These are phyloP conservation scores for Xylaria telfairii DNA, from an alignment of 495 filamentous ascomycete species.

Conservation along the genomic window DNA sequence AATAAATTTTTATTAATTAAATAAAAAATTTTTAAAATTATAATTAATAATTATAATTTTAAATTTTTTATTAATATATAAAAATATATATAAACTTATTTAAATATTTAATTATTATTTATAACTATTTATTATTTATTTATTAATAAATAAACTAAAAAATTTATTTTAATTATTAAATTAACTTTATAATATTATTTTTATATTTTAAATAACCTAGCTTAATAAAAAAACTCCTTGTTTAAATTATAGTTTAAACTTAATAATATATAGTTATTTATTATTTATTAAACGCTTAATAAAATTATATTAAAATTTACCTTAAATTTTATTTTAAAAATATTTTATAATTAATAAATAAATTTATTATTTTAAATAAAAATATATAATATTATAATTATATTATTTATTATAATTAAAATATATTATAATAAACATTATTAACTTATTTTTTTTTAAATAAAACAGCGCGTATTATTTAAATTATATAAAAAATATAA, in stretches of 20 bases:
- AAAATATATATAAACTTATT: background rate
- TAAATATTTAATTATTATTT: background rate
- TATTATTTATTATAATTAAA: constrained; percentile 14
- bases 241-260: constrained; percentile 12
- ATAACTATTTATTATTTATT: constrained; percentile 8
- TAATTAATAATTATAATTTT: background rate
- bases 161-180: constrained; percentile 18
- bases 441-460: constrained; percentile 16
- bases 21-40: constrained; percentile 9
- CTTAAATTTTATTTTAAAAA: constrained; percentile 17
- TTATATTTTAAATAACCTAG: background rate
- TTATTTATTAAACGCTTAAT: background rate
- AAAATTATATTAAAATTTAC: constrained; percentile 18
- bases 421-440: constrained; percentile 12
- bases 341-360: background rate
- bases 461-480: background rate
- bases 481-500: constrained; percentile 10
- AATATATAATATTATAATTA: constrained; percentile 5
- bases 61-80: constrained; percentile 11
- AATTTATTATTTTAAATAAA: constrained; percentile 1
- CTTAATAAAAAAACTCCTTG: background rate
- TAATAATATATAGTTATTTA: constrained; percentile 3
- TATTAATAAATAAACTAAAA: constrained; percentile 11
- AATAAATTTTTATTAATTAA: background rate
- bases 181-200: constrained; percentile 18